phyloP scores from a whole-genome alignment of 2,329 filamentous ascomycete genomes.

The Verticillium albo-atrum region DNA sequence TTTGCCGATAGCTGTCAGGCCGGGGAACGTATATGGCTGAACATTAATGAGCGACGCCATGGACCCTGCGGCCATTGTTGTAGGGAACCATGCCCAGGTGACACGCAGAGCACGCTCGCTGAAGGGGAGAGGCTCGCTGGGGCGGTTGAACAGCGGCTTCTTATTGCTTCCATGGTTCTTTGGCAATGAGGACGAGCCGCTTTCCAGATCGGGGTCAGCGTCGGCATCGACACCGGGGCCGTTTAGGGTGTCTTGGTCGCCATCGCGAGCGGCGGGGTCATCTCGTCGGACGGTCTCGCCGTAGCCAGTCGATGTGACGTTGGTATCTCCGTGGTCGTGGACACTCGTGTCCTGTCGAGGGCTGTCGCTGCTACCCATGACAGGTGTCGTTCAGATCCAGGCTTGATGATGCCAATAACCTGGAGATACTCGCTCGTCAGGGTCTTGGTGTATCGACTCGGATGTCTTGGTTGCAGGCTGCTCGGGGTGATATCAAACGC shows the following conservation, averaged over 20 bases:
- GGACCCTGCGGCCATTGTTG: slow-evolving; percentile 22
- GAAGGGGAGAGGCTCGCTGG: neutral
- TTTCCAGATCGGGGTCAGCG: neutral
- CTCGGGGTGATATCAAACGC: too few relatives aligned
- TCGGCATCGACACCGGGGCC: neutral
- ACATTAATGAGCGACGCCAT: slow-evolving; percentile 19
- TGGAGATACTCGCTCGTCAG: too few relatives aligned
- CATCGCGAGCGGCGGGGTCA: neutral
- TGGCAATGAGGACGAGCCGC: neutral
- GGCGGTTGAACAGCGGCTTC: neutral
- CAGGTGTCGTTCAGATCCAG: neutral
- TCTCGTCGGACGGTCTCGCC: neutral
- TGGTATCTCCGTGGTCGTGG: neutral
- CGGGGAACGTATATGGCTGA: slow-evolving; percentile 37
- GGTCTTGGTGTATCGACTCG: too few relatives aligned
- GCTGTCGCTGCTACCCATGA: neutral
- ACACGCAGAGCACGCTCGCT: slow-evolving; percentile 2
- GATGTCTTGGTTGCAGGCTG: too few relatives aligned
- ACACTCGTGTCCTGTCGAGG: neutral
- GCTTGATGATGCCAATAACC: too few relatives aligned
- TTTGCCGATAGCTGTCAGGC: slow-evolving; percentile 38
- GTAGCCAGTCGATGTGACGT: neutral
- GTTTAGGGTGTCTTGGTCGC: neutral
- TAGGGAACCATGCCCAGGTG: slow-evolving; percentile 24
- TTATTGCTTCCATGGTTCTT: neutral